These are phyloP conservation scores for Plasmodium gonderi DNA, from an alignment of 169 alveolate genomes.

Conservation along the genomic window DNA sequence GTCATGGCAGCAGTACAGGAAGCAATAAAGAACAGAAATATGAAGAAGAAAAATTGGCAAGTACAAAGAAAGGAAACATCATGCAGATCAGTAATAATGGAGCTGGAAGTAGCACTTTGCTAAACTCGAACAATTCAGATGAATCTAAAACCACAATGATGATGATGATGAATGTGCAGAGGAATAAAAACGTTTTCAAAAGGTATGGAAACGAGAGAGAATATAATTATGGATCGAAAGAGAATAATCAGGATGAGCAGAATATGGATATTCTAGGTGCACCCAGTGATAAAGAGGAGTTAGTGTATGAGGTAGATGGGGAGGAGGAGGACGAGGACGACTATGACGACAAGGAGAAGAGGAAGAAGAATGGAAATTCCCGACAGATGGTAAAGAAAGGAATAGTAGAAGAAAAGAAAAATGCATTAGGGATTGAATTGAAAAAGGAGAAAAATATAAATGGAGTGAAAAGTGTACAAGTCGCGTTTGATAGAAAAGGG, in stretches of 20 bases:
- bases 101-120: constrained; percentile 8
- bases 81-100: constrained; percentile 9
- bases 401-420: too few relatives aligned
- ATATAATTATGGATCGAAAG: constrained; percentile 5
- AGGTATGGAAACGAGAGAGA: constrained; percentile 41
- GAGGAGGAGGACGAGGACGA: background rate
- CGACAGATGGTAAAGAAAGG: too few relatives aligned
- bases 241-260: constrained; percentile 11
- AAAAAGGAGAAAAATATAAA: background rate
- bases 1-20: background rate
- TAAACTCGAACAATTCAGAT: constrained; percentile 39
- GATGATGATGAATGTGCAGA: constrained; percentile 15
- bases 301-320: background rate
- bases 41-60: constrained; percentile 9
- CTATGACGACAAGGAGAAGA: background rate
- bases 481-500: background rate
- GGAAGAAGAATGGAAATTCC: background rate
- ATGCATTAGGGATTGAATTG: too few relatives aligned
- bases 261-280: background rate
- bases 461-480: background rate
- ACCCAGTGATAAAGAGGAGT: background rate
- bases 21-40: background rate
- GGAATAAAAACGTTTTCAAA: constrained; percentile 26
- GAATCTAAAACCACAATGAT: constrained; percentile 48
- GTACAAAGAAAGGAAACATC: constrained; percentile 3